Conservation (phyloP, 148 eudicot species). For the Spergularia marina region DNA sequence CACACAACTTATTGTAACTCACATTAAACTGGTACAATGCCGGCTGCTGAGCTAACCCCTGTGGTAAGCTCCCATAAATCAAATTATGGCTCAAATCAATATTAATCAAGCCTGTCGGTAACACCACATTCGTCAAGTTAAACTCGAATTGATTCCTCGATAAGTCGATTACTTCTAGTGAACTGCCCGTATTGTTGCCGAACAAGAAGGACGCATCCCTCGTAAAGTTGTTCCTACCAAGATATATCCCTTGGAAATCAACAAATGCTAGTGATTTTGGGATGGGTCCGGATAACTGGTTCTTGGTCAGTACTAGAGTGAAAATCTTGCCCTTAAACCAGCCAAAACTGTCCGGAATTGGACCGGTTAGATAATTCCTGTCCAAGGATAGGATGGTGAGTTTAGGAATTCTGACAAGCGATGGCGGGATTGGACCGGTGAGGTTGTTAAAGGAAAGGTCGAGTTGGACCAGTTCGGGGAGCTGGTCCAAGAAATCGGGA, state of each 20-base stretch:
- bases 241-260: no score
- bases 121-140: no score
- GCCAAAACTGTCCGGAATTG: constrained; percentile 40
- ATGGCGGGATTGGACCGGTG: constrained; percentile 40
- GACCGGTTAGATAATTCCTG: constrained; percentile 41
- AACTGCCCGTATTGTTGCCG: no score
- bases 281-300: constrained; percentile 37
- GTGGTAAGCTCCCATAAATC: no score
- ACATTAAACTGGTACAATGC: no score
- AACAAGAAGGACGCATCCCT: no score
- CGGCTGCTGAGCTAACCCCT: no score
- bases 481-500: constrained; percentile 15
- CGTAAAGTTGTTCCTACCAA: no score
- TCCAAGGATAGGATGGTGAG: constrained; percentile 30
- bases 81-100: no score
- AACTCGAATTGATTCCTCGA: no score
- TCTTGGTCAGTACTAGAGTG: constrained; percentile 12
- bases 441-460: constrained; percentile 27
- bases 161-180: not conserved
- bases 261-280: constrained; percentile 29
- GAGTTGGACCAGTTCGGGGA: not conserved
- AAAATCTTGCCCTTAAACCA: constrained; percentile 8
- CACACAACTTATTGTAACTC: no score
- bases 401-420: constrained; percentile 22
- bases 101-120: no score